Evolutionary conservation across 2,329 filamentous ascomycete genomes (phyloP).

Genomic region (Ophiostoma montium): DNA sequence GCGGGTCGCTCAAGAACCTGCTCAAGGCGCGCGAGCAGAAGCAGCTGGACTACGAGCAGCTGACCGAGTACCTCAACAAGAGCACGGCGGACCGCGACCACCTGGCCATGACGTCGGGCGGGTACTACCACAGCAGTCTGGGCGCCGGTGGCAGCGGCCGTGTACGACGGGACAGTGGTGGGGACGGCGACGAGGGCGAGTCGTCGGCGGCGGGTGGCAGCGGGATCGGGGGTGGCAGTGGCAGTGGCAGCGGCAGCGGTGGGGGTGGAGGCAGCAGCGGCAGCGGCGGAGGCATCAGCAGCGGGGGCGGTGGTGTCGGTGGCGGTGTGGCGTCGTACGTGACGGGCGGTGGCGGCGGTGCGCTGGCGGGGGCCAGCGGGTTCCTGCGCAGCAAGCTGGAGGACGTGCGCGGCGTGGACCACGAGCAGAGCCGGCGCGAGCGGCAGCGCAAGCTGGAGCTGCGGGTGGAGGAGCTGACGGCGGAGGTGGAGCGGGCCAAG

Average conservation of each 20-base stretch:
- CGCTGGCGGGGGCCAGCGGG: conserved; percentile 59
- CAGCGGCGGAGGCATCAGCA: conserved; percentile 7
- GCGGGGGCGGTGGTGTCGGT: background rate
- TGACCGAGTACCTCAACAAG: conserved; percentile 91
- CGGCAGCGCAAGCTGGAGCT: conserved; percentile 81
- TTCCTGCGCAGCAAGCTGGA: conserved; percentile 93
- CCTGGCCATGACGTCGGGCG: conserved; percentile 37
- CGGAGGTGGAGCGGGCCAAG: conserved; percentile 77
- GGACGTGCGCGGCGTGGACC: conserved; percentile 90
- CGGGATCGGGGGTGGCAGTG: background rate
- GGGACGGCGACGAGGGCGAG: background rate
- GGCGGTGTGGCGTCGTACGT: conserved; percentile 8
- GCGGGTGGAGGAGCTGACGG: conserved; percentile 79
- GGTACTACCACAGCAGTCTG: conserved; percentile 29
- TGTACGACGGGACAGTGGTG: conserved; percentile 7
- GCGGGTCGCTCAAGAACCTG: conserved; percentile 69
- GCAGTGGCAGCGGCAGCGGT: background rate
- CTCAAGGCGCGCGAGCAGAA: conserved; percentile 93
- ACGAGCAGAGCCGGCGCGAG: conserved; percentile 80
- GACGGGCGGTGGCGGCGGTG: conserved; percentile 7
- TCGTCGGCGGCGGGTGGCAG: background rate
- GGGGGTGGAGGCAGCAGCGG: background rate
- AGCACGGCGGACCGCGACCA: conserved; percentile 75
- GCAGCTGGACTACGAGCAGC: conserved; percentile 90
- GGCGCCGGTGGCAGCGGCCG: conserved; percentile 3